Evolutionary conservation across 345 rosid species (phyloP).

Genomic region (Salix arbutifolia): DNA sequence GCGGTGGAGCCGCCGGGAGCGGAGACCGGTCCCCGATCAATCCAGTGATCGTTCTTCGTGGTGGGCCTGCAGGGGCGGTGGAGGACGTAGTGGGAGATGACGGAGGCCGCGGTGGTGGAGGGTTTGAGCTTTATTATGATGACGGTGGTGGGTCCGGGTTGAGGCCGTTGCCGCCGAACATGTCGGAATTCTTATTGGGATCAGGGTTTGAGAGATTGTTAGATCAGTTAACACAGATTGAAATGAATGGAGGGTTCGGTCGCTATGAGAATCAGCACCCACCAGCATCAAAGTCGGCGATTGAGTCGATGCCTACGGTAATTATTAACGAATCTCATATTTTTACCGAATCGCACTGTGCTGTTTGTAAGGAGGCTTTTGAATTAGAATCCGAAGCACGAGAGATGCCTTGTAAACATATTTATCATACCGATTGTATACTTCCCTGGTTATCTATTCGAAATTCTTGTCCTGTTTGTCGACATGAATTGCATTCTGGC

Average conservation of each 20-base stretch:
- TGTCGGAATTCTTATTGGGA: conserved; percentile 82
- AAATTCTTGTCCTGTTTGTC: conserved; percentile 90
- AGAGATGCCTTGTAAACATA: conserved; percentile 94
- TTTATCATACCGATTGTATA: conserved; percentile 85
- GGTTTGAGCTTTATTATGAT: conserved; percentile 72
- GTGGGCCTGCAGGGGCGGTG: conserved; percentile 34
- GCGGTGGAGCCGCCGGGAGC: conserved; percentile 5
- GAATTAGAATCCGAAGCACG: conserved; percentile 59
- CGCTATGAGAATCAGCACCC: conserved; percentile 47
- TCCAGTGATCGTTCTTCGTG: conserved; percentile 78
- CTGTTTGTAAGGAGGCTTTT: conserved; percentile 83
- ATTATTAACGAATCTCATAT: conserved; percentile 41
- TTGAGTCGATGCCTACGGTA: conserved; percentile 70
- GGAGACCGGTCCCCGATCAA: conserved; percentile 68
- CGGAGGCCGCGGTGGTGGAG: conserved; percentile 15
- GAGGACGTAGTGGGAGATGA: conserved; percentile 3
- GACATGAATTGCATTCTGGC: conserved; percentile 69
- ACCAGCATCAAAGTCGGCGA: conserved; percentile 83
- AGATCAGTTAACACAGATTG: conserved; percentile 78
- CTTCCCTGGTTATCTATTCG: conserved; percentile 86
- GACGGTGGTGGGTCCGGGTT: conserved; percentile 82
- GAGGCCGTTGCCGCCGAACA: conserved; percentile 68
- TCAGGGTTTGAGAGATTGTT: conserved; percentile 79
- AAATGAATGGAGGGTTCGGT: conserved; percentile 52
- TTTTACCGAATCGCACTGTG: conserved; percentile 61